Conservation (phyloP, 2,329 filamentous ascomycete genomes). For the Fusarium incarnatum region DNA sequence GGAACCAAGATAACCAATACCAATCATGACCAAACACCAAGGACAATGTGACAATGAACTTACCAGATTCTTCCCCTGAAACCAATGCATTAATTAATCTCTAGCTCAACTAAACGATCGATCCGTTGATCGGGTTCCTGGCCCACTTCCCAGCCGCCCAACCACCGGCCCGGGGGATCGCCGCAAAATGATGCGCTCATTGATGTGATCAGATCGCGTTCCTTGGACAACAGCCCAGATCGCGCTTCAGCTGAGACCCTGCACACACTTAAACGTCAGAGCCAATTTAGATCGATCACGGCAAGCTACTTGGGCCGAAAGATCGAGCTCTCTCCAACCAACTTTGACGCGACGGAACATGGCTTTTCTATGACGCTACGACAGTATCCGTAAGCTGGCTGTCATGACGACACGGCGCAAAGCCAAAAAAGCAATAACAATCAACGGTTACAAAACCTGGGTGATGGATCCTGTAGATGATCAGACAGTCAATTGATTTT, state of each 20-base stretch:
- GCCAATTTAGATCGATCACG: slow-evolving; percentile 8
- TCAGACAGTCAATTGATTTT: slow-evolving; percentile 2
- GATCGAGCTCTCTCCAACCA: neutral
- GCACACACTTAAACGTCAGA: slow-evolving; percentile 27
- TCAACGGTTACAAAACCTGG: slow-evolving; percentile 16
- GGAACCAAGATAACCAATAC: neutral
- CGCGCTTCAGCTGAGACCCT: slow-evolving; percentile 21
- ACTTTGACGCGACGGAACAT: neutral
- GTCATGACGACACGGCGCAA: slow-evolving; percentile 35
- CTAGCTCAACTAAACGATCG: neutral
- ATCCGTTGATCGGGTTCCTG: slow-evolving; percentile 11
- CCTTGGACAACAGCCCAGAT: slow-evolving; percentile 28
- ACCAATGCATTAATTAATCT: neutral
- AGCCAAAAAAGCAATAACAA: slow-evolving; percentile 25
- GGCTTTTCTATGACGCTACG: slow-evolving; percentile 39
- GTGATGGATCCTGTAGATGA: neutral
- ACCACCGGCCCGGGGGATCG: slow-evolving; percentile 7
- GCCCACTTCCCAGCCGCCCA: slow-evolving; percentile 17
- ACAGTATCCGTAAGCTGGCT: slow-evolving; percentile 12
- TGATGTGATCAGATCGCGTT: slow-evolving; percentile 25
- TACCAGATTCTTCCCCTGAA: neutral
- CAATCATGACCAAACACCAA: neutral
- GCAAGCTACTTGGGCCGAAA: slow-evolving; percentile 11
- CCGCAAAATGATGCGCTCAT: slow-evolving; percentile 35
- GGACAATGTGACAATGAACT: neutral